Conservation (phyloP, 306 rosid species). For the Lathyrus sativus region DNA sequence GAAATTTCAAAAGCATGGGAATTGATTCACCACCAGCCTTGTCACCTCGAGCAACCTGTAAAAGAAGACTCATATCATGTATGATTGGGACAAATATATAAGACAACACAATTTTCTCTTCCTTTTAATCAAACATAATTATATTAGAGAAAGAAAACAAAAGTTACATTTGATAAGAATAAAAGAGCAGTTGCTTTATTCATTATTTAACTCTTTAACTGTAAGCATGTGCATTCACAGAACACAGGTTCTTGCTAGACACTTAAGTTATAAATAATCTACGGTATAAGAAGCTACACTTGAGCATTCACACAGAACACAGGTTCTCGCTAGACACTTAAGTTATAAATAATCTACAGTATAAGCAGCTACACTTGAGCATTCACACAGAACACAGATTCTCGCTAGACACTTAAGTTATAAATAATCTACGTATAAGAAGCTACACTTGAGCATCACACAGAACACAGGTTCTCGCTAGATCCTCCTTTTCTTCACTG, state of each 20-base stretch:
- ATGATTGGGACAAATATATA: background rate
- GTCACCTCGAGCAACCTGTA: conserved; percentile 91
- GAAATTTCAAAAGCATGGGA: conserved; percentile 90
- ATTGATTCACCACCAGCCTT: conserved; percentile 88
- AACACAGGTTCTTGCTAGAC: background rate
- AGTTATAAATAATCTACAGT: background rate
- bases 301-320: background rate
- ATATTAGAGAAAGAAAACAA: conserved; percentile 21
- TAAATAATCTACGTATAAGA: background rate
- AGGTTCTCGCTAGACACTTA: background rate
- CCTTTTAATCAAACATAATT: conserved; percentile 9
- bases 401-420: background rate
- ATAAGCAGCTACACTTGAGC: background rate
- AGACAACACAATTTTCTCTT: conserved; percentile 19
- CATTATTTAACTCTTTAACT: background rate
- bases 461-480: background rate
- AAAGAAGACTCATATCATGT: conserved; percentile 34
- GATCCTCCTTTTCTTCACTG: conserved; percentile 12
- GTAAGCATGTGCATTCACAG: background rate
- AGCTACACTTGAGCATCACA: background rate
- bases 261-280: conserved; percentile 1
- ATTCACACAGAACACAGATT: background rate
- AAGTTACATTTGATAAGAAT: conserved; percentile 22
- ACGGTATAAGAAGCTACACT: background rate
- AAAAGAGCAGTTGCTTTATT: conserved; percentile 9